phyloP scores from a whole-genome alignment of 768 basidiomycete species.

The Tylopilus rubrobrunneus region DNA sequence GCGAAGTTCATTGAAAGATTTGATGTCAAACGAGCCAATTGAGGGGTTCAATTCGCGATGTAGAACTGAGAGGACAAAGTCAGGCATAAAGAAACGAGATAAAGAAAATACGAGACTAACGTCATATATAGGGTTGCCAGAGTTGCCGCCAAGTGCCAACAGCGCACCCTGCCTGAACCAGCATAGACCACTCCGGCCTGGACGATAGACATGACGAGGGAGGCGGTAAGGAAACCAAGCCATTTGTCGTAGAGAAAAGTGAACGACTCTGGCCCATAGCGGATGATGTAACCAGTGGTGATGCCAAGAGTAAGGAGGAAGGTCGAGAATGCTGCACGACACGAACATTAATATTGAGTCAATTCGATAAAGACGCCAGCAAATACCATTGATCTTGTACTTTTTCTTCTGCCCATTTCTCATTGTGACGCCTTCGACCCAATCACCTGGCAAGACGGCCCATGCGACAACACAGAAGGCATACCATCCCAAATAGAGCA shows the following conservation, averaged over 20 bases:
- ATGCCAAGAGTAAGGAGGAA: conserved; percentile 78
- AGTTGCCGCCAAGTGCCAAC: conserved; percentile 91
- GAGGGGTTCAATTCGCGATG: conserved; percentile 90
- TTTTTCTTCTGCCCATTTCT: conserved; percentile 72
- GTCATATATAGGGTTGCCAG: conserved; percentile 84
- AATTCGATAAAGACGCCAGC: neutral
- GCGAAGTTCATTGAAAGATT: conserved; percentile 50
- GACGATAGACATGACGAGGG: conserved; percentile 69
- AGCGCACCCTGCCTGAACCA: conserved; percentile 61
- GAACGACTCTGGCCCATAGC: conserved; percentile 74
- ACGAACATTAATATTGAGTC: neutral
- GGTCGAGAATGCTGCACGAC: conserved; percentile 72
- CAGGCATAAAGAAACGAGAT: neutral
- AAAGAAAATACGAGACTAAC: conserved; percentile 55
- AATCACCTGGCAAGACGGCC: conserved; percentile 72
- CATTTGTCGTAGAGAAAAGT: conserved; percentile 92
- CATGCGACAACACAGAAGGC: conserved; percentile 80
- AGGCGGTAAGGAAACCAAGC: conserved; percentile 83
- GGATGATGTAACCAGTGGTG: conserved; percentile 61
- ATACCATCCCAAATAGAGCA: conserved; percentile 88
- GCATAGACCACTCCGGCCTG: conserved; percentile 74
- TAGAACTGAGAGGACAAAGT: conserved; percentile 63
- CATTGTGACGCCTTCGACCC: conserved; percentile 64
- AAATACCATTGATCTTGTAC: conserved; percentile 94
- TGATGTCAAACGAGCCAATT: conserved; percentile 72